Base-by-base conservation (phyloP, 1,139 yeast species). In the Keqinozyma sinolaborantium region DNA sequence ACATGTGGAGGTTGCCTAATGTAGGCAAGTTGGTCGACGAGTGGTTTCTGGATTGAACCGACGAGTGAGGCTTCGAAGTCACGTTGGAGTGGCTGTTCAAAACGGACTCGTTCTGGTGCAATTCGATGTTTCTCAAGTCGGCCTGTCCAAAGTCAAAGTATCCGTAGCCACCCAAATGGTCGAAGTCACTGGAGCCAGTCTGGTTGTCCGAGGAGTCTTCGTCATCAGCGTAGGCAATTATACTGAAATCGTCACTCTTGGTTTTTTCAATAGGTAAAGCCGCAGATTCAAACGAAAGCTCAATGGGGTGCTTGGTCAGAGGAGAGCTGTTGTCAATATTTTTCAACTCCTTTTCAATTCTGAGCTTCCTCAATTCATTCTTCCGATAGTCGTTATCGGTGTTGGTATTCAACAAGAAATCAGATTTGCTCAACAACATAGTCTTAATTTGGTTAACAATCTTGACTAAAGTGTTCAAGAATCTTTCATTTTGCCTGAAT, bases 101-200 rank as follows among this genome's bases (percentile, higher is more conserved):
- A 28, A 44, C 51, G 19, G 45, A 40, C n/a, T 34, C 36, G 14
- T 38, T 30, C 11, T 36, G 30, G 18, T 38, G 39, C 12, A 43
- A 25, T 25, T 43, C 46, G 4, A 24, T 24, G 19, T 43, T 39
- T 30, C 48, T 40, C 6, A 53, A 31, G 33, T 64, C 70, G 28
- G 68, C 55, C 33, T 78, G 82, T 1, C 80, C 86, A 42, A 79
- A 79, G 50, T 81, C 88, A 51, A 83, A 83, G 51, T 82, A 81
- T 3, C 86, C 90, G 49, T 80, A 82, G 1, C 88, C 88, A 24
- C 87, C 86, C 30, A 79, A 56, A 29, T 77, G 53, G 42, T 63
- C 63, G 40, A 55, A 69, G 9, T 14, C 19, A 11, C n/a, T n/a
- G 20, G 40, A 34, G 10, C 47, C 44, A 11, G 35, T 30, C 10